Conservation (phyloP, 31 red algal species). For the Odonthalia washingtoniensis region DNA sequence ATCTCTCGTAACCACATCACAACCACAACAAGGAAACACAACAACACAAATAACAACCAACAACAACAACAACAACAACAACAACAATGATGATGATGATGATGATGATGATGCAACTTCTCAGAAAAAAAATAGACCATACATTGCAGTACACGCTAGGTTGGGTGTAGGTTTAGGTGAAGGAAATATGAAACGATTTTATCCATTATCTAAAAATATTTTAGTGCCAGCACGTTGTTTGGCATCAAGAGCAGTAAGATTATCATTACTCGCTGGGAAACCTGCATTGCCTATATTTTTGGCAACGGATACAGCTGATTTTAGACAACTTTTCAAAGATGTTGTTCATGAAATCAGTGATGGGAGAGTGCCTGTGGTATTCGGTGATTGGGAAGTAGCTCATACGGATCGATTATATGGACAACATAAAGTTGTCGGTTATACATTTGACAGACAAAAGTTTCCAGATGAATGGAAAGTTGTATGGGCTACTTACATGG, state of each 20-base stretch:
- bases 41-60: too few species aligned
- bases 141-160: slow-evolving; percentile 58
- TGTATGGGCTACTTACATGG: background rate
- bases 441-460: background rate
- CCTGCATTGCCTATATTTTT: slow-evolving; percentile 52
- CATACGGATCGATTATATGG: slow-evolving; percentile 21
- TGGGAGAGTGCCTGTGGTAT: slow-evolving; percentile 39
- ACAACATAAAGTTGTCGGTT: background rate
- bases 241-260: slow-evolving; percentile 47
- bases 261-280: slow-evolving; percentile 25
- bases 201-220: background rate
- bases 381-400: slow-evolving; percentile 37
- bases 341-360: slow-evolving; percentile 36
- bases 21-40: too few species aligned
- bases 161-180: slow-evolving; percentile 46
- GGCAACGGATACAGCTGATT: slow-evolving; percentile 47
- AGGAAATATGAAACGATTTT: background rate
- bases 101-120: background rate
- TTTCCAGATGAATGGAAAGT: background rate
- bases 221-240: slow-evolving; percentile 38
- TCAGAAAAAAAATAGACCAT: background rate
- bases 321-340: slow-evolving; percentile 33
- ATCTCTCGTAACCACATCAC: background rate
- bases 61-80: too few species aligned
- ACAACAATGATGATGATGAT: too few species aligned